Conservation (phyloP, 371 early-diverging fungal species). For the Rhizomucor miehei region DNA sequence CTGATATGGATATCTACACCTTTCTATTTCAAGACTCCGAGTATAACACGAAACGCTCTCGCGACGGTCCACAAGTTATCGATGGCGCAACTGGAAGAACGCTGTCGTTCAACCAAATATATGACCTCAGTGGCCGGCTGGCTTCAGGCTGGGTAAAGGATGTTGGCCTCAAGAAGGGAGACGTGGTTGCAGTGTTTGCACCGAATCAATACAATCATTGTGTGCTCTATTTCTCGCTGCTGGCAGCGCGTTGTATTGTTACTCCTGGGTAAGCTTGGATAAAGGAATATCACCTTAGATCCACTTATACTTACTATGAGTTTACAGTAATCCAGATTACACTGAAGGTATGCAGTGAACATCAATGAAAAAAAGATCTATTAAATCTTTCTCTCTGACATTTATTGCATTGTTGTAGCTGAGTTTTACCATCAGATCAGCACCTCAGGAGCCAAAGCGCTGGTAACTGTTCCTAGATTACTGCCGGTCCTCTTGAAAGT, state of each 20-base stretch:
- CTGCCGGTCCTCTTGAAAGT: conserved; percentile 44
- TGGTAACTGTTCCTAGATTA: conserved; percentile 46
- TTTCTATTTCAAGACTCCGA: conserved; percentile 51
- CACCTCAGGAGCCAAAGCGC: conserved; percentile 59
- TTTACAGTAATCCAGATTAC: conserved; percentile 34
- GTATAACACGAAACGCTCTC: conserved; percentile 30
- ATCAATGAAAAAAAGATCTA: not conserved
- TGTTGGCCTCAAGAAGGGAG: conserved; percentile 61
- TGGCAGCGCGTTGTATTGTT: conserved; percentile 36
- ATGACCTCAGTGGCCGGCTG: conserved; percentile 45
- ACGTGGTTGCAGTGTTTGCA: conserved; percentile 70
- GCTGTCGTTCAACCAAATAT: conserved; percentile 63
- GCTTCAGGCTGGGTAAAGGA: conserved; percentile 62
- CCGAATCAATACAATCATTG: conserved; percentile 60
- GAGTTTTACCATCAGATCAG: conserved; percentile 72
- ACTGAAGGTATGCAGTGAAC: conserved; percentile 29
- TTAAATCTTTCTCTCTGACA: not conserved
- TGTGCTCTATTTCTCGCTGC: conserved; percentile 35
- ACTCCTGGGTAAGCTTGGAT: conserved; percentile 32
- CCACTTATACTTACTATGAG: not conserved
- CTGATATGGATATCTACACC: conserved; percentile 64
- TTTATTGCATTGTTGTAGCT: conserved; percentile 15
- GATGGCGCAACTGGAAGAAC: conserved; percentile 54
- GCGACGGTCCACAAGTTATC: conserved; percentile 45
- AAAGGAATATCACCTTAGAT: not conserved